Evolutionary conservation across 441 rosid genomes (phyloP), one percentile per base, ranked within the genome.

Genomic region (Gossypium davidsonii): DNA sequence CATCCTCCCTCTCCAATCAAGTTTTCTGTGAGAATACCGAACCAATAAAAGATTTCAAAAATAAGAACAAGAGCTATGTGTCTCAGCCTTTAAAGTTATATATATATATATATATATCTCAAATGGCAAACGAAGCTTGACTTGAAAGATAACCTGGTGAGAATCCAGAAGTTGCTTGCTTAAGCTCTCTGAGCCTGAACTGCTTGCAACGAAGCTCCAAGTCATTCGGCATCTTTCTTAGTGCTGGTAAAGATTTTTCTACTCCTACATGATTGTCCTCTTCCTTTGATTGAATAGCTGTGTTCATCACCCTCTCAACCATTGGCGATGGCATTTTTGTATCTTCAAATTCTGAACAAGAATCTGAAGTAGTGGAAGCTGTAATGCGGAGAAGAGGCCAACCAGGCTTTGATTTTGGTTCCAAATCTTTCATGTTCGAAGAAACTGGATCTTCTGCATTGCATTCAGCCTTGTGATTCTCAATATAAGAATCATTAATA

Each of bases 1-100:
- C 79, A 79, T 20, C 85, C 85, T 73, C 85, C 85, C 34, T 79
- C 82, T 70, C 83, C 85, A 73, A 79, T 79, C 76, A 82, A 75
- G 58, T 77, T 77, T 56, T 73, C 85, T 82, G 59, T 44, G 2
- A 56, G 9, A 61, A 15, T 67, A 62, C 21, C 34, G 52, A 58
- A 52, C 48, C 48, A 25, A 0, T 39, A 75, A 3, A 18, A 62
- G 58, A 20, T 14, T 65, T 46, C 0, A 10, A 70, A 37, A 72
- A 49, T 26, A 10, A 39, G 72, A 63, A 14, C 15, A 20, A 7
- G 62, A 67, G 67, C 31, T 67, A 1, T 42, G 59, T 57, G 37
- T 37, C 28, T 46, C n/a, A 15, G 48, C 70, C 74, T 21, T 57
- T 5, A 20, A 39, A 17, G 28, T 0, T 10, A n/a, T 11, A 21